These are phyloP conservation scores for Sideroxylon spinosum DNA, from an alignment of 179 eudicot genomes.

Conservation along the genomic window DNA sequence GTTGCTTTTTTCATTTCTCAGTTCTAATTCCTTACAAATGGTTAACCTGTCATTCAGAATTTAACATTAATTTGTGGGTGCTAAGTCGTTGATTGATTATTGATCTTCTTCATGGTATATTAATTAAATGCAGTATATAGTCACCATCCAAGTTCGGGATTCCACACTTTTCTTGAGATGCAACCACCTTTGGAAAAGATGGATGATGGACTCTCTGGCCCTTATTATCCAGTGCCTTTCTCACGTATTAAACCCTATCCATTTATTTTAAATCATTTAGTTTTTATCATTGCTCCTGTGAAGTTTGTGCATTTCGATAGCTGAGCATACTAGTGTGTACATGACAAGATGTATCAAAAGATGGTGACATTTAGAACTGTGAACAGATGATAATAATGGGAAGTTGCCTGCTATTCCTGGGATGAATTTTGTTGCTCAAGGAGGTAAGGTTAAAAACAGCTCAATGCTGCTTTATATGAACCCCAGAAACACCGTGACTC, in stretches of 20 bases:
- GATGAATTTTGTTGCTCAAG: slow-evolving; percentile 31
- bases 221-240: slow-evolving; percentile 35
- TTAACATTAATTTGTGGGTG: background rate
- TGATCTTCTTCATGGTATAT: background rate
- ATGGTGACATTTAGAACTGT: slow-evolving; percentile 5
- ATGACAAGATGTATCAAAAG: background rate
- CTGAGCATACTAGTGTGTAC: background rate
- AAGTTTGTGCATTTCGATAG: background rate
- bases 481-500: slow-evolving; percentile 31
- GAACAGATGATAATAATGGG: slow-evolving; percentile 43
- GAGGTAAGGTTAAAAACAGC: slow-evolving; percentile 18
- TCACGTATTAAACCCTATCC: slow-evolving; percentile 28
- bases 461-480: slow-evolving; percentile 26
- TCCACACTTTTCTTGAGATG: slow-evolving; percentile 33
- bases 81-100: slow-evolving; percentile 1
- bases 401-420: slow-evolving; percentile 32
- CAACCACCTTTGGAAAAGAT: slow-evolving; percentile 30
- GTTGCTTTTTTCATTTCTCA: slow-evolving; percentile 2
- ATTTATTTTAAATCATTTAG: background rate
- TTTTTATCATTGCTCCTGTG: background rate
- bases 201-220: slow-evolving; percentile 33
- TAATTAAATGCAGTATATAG: slow-evolving; percentile 38
- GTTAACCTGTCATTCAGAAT: background rate
- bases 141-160: slow-evolving; percentile 38
- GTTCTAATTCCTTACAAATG: background rate